Base-by-base conservation (phyloP, 371 early-diverging fungal genomes). In the Fennellomyces sp. region DNA sequence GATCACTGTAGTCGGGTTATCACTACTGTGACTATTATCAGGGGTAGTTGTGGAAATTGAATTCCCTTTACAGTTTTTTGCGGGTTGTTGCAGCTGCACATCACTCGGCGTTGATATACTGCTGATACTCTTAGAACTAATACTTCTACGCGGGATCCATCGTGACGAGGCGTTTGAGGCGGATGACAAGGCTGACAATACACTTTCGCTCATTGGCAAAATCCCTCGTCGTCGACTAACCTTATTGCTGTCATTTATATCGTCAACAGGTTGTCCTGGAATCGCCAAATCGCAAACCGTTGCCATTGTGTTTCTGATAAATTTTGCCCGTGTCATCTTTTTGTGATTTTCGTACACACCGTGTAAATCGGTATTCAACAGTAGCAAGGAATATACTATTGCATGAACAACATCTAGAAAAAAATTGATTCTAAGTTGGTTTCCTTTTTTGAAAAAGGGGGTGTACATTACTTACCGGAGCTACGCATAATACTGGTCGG, bases 311-410 rank as follows among this genome's bases (percentile, higher is more conserved):
- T 88, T 85, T 30, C 74, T 76, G 8, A 88, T 67, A 69, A 88
- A 88, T 7, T 76, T 82, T 2, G 76, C 61, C 26, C 77, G 68
- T 6, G 87, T 80, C 87, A 88, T 88, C 45, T 76, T 78, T 2
- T 70, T 72, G 17, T 82, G 81, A 36, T 77, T 83, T 11, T 73
- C 73, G 60, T 87, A 85, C 7, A 91, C 92, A 35, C 90, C 84
- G 66, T 95, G 93, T 28, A 96, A 75, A 71, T 97, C 97, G 1
- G 97, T 97, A 72, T 97, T 97, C 6, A 97, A 82, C 31, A 97
- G 70, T 42, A 97, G 72, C 3, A 95, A 49, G 7, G 95, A 94
- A 63, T 92, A 95, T 0, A 89, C 80, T 29, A 94, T 82, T 21
- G 91, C 91, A 66, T 97, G 90, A 0, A 94, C 91, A 27, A 89